Conservation (phyloP, 2,329 filamentous ascomycete species). For the Trichoderma cornu-damae region DNA sequence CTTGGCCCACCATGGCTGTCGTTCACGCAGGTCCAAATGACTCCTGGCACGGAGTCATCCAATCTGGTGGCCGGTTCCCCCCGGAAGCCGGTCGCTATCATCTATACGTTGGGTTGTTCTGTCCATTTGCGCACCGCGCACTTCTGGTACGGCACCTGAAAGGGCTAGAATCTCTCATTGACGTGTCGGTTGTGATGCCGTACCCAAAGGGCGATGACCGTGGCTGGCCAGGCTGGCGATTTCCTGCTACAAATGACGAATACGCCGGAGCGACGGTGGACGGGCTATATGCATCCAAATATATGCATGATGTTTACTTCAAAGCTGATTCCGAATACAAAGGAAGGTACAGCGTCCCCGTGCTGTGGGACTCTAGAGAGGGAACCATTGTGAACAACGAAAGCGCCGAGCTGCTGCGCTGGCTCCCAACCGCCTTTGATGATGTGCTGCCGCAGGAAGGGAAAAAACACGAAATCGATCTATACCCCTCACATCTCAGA, state of each 20-base stretch:
- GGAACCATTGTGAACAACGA: conserved; percentile 76
- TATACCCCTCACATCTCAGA: conserved; percentile 50
- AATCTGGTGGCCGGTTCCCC: conserved; percentile 40
- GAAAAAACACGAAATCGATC: conserved; percentile 43
- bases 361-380: conserved; percentile 63
- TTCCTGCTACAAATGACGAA: conserved; percentile 46
- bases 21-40: conserved; percentile 24
- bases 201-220: conserved; percentile 62
- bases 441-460: conserved; percentile 41
- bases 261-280: conserved; percentile 58
- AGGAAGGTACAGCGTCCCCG: conserved; percentile 68
- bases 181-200: conserved; percentile 56
- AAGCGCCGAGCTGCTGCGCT: conserved; percentile 75
- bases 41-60: conserved; percentile 26
- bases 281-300: conserved; percentile 59
- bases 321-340: conserved; percentile 60
- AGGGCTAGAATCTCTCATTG: conserved; percentile 64
- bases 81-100: conserved; percentile 56
- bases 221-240: conserved; percentile 60
- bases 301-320: conserved; percentile 67
- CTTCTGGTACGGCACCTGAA: conserved; percentile 68
- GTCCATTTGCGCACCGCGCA: conserved; percentile 65
- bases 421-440: conserved; percentile 74
- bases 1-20: not conserved
- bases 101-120: conserved; percentile 55